These are phyloP conservation scores for Rubia balearica DNA, from an alignment of 305 asterid genomes.

Conservation along the genomic window DNA sequence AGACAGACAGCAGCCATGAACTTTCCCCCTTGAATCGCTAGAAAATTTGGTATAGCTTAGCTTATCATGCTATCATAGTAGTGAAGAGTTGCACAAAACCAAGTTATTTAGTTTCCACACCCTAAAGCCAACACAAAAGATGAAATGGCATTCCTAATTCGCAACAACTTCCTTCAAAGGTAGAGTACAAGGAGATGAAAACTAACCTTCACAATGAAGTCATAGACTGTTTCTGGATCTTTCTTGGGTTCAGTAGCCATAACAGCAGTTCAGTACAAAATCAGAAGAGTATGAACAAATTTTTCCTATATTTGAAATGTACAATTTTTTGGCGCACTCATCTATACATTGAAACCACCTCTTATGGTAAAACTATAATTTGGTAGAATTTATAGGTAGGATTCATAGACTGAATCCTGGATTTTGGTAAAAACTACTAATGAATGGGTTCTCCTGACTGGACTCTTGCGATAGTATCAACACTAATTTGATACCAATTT, in stretches of 20 bases:
- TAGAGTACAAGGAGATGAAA: not conserved
- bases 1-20: not conserved
- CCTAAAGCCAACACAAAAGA: not conserved
- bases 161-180: not conserved
- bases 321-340: not conserved
- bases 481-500: not conserved
- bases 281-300: too few species aligned
- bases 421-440: too few species aligned
- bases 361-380: too few species aligned
- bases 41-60: not conserved
- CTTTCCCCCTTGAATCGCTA: not conserved
- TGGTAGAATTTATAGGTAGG: not conserved
- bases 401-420: not conserved
- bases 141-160: not conserved
- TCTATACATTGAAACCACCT: too few species aligned
- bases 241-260: constrained; percentile 17
- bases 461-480: not conserved
- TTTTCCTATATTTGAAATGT: not conserved
- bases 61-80: too few species aligned
- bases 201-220: constrained; percentile 17
- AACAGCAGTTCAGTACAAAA: not conserved
- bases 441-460: not conserved
- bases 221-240: constrained; percentile 17
- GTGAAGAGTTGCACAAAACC: too few species aligned
- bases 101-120: not conserved